Conservation (phyloP, 331 rosid genomes). For the Malus hybrid region DNA sequence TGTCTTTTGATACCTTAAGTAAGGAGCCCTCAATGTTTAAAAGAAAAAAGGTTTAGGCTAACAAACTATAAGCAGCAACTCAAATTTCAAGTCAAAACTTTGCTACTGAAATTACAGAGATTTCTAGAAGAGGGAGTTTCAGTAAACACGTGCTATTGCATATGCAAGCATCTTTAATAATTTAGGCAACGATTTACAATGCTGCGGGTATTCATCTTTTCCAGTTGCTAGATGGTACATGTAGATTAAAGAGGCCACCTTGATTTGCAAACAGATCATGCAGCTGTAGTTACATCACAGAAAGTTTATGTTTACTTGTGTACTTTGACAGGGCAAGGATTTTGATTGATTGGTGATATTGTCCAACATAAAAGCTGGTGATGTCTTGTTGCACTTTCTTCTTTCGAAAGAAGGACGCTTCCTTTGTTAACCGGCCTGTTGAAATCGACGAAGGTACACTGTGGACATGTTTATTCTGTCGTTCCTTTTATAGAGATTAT, state of each 20-base stretch:
- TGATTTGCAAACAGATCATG: neutral
- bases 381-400: conserved; percentile 53
- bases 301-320: conserved; percentile 13
- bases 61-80: neutral
- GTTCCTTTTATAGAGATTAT: neutral
- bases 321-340: conserved; percentile 21
- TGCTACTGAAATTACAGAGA: neutral
- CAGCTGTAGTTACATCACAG: neutral
- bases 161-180: neutral
- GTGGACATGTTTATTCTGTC: neutral
- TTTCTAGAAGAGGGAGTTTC: neutral
- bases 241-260: neutral
- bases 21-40: neutral
- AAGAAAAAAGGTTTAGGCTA: neutral
- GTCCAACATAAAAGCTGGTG: conserved; percentile 22
- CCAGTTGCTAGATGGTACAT: neutral
- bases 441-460: conserved; percentile 40
- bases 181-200: neutral
- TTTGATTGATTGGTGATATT: conserved; percentile 22
- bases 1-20: neutral
- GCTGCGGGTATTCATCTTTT: neutral
- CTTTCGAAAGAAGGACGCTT: conserved; percentile 23
- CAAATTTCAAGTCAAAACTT: neutral
- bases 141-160: neutral
- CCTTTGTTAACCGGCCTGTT: conserved; percentile 15